These are phyloP conservation scores for Claviceps paspali DNA, from an alignment of 2,329 filamentous ascomycete genomes.

Conservation along the genomic window DNA sequence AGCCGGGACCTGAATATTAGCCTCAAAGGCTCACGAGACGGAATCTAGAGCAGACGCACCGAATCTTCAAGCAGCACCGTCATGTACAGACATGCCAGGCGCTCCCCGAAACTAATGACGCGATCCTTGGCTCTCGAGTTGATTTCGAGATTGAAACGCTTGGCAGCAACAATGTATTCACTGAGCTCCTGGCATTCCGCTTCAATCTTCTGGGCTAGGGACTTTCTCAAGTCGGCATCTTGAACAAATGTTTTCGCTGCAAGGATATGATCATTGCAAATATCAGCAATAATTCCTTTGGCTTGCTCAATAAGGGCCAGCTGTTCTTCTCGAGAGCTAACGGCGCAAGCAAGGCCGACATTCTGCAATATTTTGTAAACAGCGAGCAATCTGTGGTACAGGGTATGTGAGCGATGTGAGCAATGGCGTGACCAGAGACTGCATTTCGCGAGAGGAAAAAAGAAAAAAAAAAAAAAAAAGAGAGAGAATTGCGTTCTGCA, in stretches of 20 bases:
- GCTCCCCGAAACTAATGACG: constrained; percentile 90
- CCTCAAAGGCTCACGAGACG: background rate
- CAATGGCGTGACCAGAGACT: no score
- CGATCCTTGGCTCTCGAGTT: constrained; percentile 69
- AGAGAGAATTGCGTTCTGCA: background rate
- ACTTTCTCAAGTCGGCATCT: constrained; percentile 38
- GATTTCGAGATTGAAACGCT: constrained; percentile 57
- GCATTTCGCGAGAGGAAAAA: no score
- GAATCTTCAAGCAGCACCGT: constrained; percentile 66
- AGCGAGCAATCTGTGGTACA: constrained; percentile 33
- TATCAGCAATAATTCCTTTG: constrained; percentile 60
- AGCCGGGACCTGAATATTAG: constrained; percentile 2
- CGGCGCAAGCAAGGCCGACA: constrained; percentile 30
- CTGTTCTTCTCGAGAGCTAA: constrained; percentile 36
- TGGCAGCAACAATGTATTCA: constrained; percentile 53
- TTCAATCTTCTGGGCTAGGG: constrained; percentile 52
- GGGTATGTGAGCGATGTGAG: background rate
- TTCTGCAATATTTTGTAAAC: constrained; percentile 42
- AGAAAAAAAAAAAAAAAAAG: no score
- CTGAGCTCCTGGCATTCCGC: constrained; percentile 67
- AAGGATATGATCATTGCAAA: constrained; percentile 66
- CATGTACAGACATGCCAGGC: constrained; percentile 88
- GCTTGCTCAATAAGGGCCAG: constrained; percentile 46
- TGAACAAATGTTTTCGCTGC: constrained; percentile 51
- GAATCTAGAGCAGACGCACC: constrained; percentile 19